phyloP scores from a whole-genome alignment of 2,329 filamentous ascomycete species.

The Akanthomyces uredinophilus region DNA sequence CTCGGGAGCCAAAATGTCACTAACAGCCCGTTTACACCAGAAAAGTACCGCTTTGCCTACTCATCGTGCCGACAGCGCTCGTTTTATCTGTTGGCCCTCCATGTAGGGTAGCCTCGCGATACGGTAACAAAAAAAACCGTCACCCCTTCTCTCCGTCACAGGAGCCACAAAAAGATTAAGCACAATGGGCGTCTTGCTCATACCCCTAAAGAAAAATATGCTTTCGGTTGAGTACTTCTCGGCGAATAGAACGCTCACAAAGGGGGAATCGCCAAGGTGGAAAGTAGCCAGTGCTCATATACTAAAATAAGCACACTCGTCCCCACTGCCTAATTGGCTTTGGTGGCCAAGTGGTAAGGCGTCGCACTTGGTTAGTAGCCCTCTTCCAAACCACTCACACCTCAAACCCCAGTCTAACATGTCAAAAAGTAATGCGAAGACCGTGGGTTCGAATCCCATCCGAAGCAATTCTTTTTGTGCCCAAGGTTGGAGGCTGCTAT shows the following conservation, averaged over 20 bases:
- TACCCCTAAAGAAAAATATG: too few species aligned
- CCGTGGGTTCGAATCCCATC: constrained; percentile 16
- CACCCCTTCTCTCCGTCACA: not conserved
- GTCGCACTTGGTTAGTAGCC: constrained; percentile 15
- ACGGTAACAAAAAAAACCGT: not conserved
- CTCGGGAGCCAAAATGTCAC: too few species aligned
- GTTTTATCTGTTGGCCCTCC: not conserved
- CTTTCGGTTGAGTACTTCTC: too few species aligned
- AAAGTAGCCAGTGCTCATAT: not conserved
- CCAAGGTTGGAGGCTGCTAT: too few species aligned
- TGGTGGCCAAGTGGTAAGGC: constrained; percentile 17
- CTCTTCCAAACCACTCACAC: not conserved
- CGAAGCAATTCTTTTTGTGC: constrained; percentile 11
- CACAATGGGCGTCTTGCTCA: not conserved
- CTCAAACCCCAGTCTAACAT: not conserved
- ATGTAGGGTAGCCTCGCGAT: not conserved
- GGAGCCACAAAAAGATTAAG: not conserved
- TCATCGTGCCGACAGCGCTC: not conserved
- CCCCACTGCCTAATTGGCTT: constrained; percentile 12
- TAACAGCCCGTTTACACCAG: too few species aligned
- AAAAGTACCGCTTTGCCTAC: too few species aligned
- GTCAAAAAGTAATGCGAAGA: constrained; percentile 14
- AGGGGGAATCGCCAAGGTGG: not conserved
- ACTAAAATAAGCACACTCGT: not conserved
- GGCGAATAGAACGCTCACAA: not conserved